Base-by-base conservation (phyloP, 495 filamentous ascomycete genomes). In the Aspergillus conjunctus region DNA sequence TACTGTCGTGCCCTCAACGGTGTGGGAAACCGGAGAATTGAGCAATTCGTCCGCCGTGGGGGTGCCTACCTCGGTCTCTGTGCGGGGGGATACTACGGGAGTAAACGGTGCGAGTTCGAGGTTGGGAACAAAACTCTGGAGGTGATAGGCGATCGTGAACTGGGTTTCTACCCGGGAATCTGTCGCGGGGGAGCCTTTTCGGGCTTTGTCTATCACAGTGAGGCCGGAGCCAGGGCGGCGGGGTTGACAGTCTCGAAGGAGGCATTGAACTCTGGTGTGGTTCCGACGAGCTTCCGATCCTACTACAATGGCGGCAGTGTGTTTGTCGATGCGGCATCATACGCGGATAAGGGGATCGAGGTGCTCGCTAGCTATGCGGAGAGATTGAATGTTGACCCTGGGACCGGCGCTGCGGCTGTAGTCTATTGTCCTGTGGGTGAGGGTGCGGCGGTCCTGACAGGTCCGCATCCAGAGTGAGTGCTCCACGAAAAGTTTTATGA, bases 251-350 rank as follows among this genome's bases (percentile, higher is more conserved):
- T 93, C 31, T 77, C 82, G 26, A 89, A 87, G 67, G 79, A 75
- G 11, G 78, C 77, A 1, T 83, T 94, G 56, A 68, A 71, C n/a
- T 67, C 70, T 12, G 78, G 73, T 0, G 71, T 75, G n/a, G 72
- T 90, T 7, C 88, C 86, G 1, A 80, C 85, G 2, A 76, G 73
- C 0, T 92, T 97, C 65, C 78, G 79, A 46, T 87, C 84, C 11
- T 98, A 98, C 68, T 96, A 93, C 71, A 98, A 98, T 72, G 94
- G 94, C 4, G 94, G 94, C 3, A 93, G 95, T 10, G 87, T 95
- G n/a, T 98, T 97, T 79, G 88, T 95, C 10, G 87, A 94, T 76
- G 88, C 90, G 17, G 79, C 81, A 1, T 79, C 81, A 49, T 80
- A 83, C 56, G 76, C 78, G 34, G 82, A 86, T 43, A 71, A 78